These are phyloP conservation scores for Simplicillium aogashimaense DNA, from an alignment of 2,329 filamentous ascomycete genomes.

Conservation along the genomic window DNA sequence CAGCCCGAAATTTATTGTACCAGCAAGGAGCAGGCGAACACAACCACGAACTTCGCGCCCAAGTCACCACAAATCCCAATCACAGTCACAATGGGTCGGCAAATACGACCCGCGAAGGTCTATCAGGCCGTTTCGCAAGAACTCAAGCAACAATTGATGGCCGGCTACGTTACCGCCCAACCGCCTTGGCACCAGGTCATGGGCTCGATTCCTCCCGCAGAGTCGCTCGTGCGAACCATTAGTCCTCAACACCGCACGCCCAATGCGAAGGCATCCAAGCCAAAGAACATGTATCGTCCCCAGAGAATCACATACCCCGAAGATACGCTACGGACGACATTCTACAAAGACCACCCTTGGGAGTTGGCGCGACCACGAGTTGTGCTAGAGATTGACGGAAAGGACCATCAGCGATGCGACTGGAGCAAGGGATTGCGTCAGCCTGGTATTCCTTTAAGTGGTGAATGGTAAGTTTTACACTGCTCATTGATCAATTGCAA, in stretches of 20 bases:
- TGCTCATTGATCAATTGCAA: not conserved
- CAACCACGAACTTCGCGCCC: conserved; percentile 1
- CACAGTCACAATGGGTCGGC: conserved; percentile 28
- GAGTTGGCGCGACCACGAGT: conserved; percentile 83
- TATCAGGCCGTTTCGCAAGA: conserved; percentile 33
- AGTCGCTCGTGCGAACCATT: conserved; percentile 44
- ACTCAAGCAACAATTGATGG: conserved; percentile 29
- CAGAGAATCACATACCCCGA: conserved; percentile 71
- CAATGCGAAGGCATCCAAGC: conserved; percentile 35
- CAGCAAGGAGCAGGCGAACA: too few species aligned
- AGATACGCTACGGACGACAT: conserved; percentile 68
- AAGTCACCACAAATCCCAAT: conserved; percentile 5
- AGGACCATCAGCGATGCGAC: conserved; percentile 64
- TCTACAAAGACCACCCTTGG: conserved; percentile 95
- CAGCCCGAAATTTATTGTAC: too few species aligned
- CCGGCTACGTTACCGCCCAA: conserved; percentile 19
- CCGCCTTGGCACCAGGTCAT: conserved; percentile 43
- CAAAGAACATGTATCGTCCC: conserved; percentile 72
- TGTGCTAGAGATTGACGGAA: conserved; percentile 76
- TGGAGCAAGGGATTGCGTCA: conserved; percentile 73
- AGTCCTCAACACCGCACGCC: conserved; percentile 33
- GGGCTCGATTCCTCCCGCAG: conserved; percentile 44
- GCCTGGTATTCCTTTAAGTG: conserved; percentile 64
- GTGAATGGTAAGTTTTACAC: conserved; percentile 60
- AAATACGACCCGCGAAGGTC: conserved; percentile 36